Conservation (phyloP, 495 filamentous ascomycete species). For the Neohortaea acidophila region DNA sequence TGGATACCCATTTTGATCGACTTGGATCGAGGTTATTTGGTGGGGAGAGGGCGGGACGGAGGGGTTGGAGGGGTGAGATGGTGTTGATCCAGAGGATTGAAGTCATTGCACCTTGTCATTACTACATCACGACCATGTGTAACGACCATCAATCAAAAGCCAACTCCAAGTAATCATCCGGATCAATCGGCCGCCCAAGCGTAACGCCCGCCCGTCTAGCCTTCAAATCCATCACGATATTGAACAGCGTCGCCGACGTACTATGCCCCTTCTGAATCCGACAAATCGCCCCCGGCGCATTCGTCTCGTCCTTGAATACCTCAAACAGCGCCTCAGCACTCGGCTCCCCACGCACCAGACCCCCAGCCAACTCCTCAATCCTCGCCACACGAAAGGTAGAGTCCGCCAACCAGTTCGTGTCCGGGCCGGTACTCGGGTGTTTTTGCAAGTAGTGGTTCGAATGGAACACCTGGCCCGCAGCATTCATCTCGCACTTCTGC, state of each 20-base stretch:
- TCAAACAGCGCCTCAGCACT: conserved; percentile 12
- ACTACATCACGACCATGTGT: no score
- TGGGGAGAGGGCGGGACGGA: no score
- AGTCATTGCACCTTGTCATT: no score
- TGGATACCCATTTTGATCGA: no score
- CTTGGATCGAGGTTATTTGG: no score
- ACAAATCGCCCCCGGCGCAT: conserved; percentile 22
- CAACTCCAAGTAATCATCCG: conserved; percentile 18
- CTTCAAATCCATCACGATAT: conserved; percentile 35
- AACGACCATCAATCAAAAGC: conserved; percentile 9
- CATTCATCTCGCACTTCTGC: conserved; percentile 34
- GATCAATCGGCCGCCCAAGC: conserved; percentile 30
- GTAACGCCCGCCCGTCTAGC: conserved; percentile 25
- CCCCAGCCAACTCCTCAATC: conserved; percentile 29
- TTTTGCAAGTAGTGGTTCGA: conserved; percentile 47
- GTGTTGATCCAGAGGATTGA: no score
- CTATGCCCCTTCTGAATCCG: conserved; percentile 9
- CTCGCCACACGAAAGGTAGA: conserved; percentile 36
- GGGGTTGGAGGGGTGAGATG: no score
- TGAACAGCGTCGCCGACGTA: conserved; percentile 31
- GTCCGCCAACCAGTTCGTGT: conserved; percentile 40
- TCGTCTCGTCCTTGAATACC: conserved; percentile 25
- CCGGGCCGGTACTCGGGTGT: conserved; percentile 29
- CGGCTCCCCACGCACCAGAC: conserved; percentile 19
- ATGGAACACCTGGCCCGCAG: conserved; percentile 37